Base-by-base conservation (phyloP, 1,139 yeast genomes). In the Nematodospora anomalae region DNA sequence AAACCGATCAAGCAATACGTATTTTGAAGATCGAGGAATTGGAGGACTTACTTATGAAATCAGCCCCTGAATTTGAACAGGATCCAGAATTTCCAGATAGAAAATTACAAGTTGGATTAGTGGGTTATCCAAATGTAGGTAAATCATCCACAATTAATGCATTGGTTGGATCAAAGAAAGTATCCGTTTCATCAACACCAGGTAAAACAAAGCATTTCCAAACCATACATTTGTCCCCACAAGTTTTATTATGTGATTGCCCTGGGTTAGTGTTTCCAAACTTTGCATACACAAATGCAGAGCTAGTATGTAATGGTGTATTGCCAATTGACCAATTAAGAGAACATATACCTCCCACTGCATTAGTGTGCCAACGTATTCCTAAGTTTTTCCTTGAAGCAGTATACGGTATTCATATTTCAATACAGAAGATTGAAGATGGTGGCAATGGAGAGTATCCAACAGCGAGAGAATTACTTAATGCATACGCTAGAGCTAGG, bases 141-240 rank as follows among this genome's bases (percentile, higher is more conserved):
- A 90, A 90, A 61, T 90, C 97, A 1, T 89, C 97, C 8, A 90
- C 97, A 8, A 90, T 90, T 52, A 90, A 90, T 60, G 96, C 97
- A 0, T 73, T 94, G 34, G 94, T 92, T 34, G 98, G 98, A 14
- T 81, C 97, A 16, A 94, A 94, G 57, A 90, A 88, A 58, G 99
- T 94, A 9, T 89, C 97, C 1, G 98, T 94, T 26, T 92, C 98
- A 2, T 75, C 98, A 2, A 94, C 98, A 0, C 99, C 99, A 5
- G 99, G 99, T 68, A 94, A 94, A 60, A 94, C 99, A 12, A 94
- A 94, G 61, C 99, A 94, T 72, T 94, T 94, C 74, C 99, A 94
- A 69, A 94, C 99, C 2, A 89, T 94, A 45, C 79, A 82, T 53
- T 74, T 94, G 32, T 80, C 96, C 1, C 85, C 84, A 33, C 74